These are phyloP conservation scores for Populus hybrid DNA, from an alignment of 441 rosid species.

Conservation along the genomic window DNA sequence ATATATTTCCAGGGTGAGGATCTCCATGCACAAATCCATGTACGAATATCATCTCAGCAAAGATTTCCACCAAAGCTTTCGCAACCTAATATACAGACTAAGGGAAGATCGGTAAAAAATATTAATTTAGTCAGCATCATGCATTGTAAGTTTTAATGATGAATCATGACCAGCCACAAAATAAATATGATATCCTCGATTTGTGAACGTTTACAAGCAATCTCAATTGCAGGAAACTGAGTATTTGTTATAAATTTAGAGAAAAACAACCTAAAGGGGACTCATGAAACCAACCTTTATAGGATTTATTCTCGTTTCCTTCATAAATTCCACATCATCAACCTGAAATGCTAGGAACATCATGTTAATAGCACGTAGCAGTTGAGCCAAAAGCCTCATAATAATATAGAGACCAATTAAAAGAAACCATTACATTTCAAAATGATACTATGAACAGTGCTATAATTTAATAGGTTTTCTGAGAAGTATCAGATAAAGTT, in stretches of 20 bases:
- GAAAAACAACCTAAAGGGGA: background rate
- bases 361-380: constrained; percentile 27
- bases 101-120: constrained; percentile 4
- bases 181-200: background rate
- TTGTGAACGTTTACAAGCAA: background rate
- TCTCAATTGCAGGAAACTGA: background rate
- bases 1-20: constrained; percentile 89
- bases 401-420: background rate
- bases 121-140: background rate
- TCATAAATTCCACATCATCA: constrained; percentile 65
- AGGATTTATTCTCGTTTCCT: constrained; percentile 52
- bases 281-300: constrained; percentile 42
- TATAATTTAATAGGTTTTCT: background rate
- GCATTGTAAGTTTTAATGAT: background rate
- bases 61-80: constrained; percentile 61
- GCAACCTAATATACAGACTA: constrained; percentile 58
- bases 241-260: background rate
- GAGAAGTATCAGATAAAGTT: background rate
- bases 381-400: constrained; percentile 10
- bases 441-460: background rate
- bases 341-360: constrained; percentile 57
- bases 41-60: constrained; percentile 92
- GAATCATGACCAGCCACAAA: background rate
- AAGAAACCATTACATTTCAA: background rate
- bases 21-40: constrained; percentile 95